These are phyloP conservation scores for Aspergillus novofumigatus DNA, from an alignment of 2,329 filamentous ascomycete genomes.

Conservation along the genomic window DNA sequence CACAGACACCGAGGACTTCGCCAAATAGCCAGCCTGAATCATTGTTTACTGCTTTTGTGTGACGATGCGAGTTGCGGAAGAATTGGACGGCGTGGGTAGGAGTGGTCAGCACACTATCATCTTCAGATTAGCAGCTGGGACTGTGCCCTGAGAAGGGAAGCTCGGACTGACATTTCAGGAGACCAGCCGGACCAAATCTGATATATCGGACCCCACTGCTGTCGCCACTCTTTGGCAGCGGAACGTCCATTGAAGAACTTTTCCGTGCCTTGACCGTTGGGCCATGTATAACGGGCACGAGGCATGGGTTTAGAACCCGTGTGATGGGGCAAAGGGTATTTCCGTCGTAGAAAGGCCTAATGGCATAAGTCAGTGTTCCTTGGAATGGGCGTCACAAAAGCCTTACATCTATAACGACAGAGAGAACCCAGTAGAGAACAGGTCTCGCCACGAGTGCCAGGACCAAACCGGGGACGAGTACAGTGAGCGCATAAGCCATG, in stretches of 20 bases:
- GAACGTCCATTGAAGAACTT: neutral
- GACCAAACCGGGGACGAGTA: neutral
- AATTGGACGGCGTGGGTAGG: neutral
- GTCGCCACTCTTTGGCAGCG: neutral
- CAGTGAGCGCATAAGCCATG: neutral
- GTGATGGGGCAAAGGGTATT: neutral
- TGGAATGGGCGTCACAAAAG: neutral
- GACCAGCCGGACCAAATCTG: neutral
- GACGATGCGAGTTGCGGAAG: neutral
- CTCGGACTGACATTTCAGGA: neutral
- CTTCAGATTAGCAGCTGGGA: neutral
- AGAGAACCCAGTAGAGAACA: neutral
- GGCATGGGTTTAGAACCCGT: neutral
- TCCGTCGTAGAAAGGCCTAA: neutral
- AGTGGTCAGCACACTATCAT: neutral
- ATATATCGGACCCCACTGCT: neutral
- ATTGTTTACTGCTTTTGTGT: neutral
- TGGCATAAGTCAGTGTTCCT: neutral
- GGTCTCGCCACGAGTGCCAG: neutral
- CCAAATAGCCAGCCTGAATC: neutral
- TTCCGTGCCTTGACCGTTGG: neutral
- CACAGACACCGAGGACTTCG: neutral
- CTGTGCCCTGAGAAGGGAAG: neutral
- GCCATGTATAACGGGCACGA: neutral
- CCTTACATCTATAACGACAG: neutral